Evolutionary conservation across 2,329 filamentous ascomycete species (phyloP), one percentile per base, ranked within the genome.

Genomic region (Metarhizium anisopliae): DNA sequence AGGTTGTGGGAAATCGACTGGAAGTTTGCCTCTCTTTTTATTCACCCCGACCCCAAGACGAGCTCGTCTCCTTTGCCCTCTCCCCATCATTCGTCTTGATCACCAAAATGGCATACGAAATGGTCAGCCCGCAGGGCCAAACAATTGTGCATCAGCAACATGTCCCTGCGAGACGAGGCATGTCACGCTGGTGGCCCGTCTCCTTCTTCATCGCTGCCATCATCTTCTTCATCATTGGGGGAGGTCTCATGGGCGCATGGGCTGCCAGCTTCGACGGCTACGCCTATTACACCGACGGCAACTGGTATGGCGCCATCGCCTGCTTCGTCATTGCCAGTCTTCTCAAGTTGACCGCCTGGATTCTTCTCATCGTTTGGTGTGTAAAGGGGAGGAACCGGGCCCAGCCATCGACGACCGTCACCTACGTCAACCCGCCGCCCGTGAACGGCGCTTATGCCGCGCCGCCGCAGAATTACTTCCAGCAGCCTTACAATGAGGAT

Each of bases 101-200:
- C 18, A 20, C n/a, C n/a, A 25, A 45, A 45, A 45, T 45, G 42
- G 42, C 42, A 5, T 45, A 45, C 42, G 42, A 45, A 45, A 45
- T 45, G 42, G 25, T 18, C 38, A 40, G 38, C 16, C 42, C 42
- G 10, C 42, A 45, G 7, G 42, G n/a, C 42, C 42, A 18, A 45
- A 45, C 42, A 8, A 25, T 45, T 20, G 42, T 45, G 29, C 51
- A 40, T 8, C 50, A 35, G 38, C 36, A 54, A 47, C n/a, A n/a
- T 36, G 30, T 32, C 25, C 18, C 38, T 20, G 30, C 52, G 29
- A 45, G 42, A 45, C 16, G 5, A 20, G 42, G 42, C 7, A 35
- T 55, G 30, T 55, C 54, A n/a, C 51, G 45, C 30, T 51, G 54
- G 49, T 55, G 54, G 54, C 49, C 54, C 11, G 2, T 55, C 1